Percentiles rank a stretch among this genome's conserved stretches.
Evolutionary conservation across 768 basidiomycete species (phyloP).

Genomic region (Lentinula edodes): DNA sequence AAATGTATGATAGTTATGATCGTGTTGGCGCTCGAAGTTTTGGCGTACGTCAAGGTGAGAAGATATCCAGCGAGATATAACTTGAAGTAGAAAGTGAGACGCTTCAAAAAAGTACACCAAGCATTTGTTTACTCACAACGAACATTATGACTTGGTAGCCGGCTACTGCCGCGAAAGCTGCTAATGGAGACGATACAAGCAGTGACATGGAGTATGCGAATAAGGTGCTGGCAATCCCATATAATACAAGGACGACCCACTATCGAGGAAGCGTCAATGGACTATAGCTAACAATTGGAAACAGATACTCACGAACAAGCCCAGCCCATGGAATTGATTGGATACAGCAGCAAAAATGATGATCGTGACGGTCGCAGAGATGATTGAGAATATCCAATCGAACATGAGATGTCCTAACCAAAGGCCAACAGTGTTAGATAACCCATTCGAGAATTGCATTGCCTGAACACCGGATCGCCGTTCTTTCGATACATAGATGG

Average conservation of each 20-base stretch:
- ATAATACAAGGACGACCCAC: slow-evolving; percentile 70
- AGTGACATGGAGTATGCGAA: slow-evolving; percentile 66
- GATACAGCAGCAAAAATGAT: slow-evolving; percentile 54
- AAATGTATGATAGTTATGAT: slow-evolving; percentile 68
- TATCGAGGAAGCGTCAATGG: slow-evolving; percentile 18
- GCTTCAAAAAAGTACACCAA: not conserved
- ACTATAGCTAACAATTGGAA: not conserved
- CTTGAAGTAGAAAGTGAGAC: slow-evolving; percentile 26
- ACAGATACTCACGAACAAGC: slow-evolving; percentile 44
- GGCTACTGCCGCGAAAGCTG: slow-evolving; percentile 68
- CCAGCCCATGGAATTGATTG: slow-evolving; percentile 64
- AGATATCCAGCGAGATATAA: slow-evolving; percentile 65
- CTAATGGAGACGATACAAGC: slow-evolving; percentile 56
- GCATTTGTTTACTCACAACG: slow-evolving; percentile 39
- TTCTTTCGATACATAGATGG: slow-evolving; percentile 72
- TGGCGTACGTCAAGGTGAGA: slow-evolving; percentile 68
- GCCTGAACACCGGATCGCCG: slow-evolving; percentile 69
- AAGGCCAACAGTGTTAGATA: slow-evolving; percentile 61
- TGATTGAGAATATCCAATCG: slow-evolving; percentile 54
- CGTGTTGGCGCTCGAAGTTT: slow-evolving; percentile 43
- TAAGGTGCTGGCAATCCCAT: slow-evolving; percentile 62
- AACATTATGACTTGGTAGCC: slow-evolving; percentile 73
- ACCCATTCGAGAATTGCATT: slow-evolving; percentile 77
- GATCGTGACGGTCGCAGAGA: slow-evolving; percentile 58
- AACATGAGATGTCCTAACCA: slow-evolving; percentile 80